phyloP scores from a whole-genome alignment of 2,329 filamentous ascomycete genomes.

The Pseudonectria foliicola region DNA sequence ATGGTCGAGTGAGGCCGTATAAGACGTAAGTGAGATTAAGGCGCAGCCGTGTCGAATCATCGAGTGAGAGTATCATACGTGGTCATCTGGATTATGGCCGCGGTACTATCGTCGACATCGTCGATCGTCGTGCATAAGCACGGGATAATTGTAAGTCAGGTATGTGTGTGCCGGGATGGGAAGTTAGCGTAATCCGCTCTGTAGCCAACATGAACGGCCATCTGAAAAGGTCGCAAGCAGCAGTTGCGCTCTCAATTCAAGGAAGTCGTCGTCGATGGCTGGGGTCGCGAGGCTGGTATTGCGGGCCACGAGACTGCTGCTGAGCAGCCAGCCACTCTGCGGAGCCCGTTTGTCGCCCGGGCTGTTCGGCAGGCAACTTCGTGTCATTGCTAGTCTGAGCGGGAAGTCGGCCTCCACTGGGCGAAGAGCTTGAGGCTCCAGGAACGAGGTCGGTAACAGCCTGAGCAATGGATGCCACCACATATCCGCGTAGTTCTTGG shows the following conservation, averaged over 20 bases:
- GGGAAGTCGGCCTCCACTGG: constrained; percentile 13
- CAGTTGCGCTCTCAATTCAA: constrained; percentile 17
- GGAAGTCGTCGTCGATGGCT: constrained; percentile 32
- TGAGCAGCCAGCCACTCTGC: constrained; percentile 45
- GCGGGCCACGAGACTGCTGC: constrained; percentile 35
- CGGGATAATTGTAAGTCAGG: constrained; percentile 1
- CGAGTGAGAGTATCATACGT: constrained; percentile 19
- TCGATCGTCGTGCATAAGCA: constrained; percentile 15
- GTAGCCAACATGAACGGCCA: too few species aligned
- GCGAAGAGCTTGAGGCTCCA: constrained; percentile 29
- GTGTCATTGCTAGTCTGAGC: constrained; percentile 41
- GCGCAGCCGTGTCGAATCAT: constrained; percentile 17
- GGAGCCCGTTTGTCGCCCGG: constrained; percentile 43
- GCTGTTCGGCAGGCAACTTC: constrained; percentile 55
- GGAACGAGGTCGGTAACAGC: constrained; percentile 64
- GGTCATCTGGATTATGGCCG: constrained; percentile 10
- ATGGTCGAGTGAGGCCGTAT: constrained; percentile 10
- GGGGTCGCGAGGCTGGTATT: constrained; percentile 39
- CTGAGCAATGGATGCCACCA: constrained; percentile 66
- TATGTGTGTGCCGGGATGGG: constrained; percentile 1
- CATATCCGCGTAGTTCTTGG: constrained; percentile 65
- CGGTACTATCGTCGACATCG: constrained; percentile 21
- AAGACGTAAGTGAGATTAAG: constrained; percentile 21
- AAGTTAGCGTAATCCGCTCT: too few species aligned
- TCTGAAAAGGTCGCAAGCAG: constrained; percentile 9